These are phyloP conservation scores for Irpex lacteus DNA, from an alignment of 1,284 basidiomycete genomes.

Conservation along the genomic window DNA sequence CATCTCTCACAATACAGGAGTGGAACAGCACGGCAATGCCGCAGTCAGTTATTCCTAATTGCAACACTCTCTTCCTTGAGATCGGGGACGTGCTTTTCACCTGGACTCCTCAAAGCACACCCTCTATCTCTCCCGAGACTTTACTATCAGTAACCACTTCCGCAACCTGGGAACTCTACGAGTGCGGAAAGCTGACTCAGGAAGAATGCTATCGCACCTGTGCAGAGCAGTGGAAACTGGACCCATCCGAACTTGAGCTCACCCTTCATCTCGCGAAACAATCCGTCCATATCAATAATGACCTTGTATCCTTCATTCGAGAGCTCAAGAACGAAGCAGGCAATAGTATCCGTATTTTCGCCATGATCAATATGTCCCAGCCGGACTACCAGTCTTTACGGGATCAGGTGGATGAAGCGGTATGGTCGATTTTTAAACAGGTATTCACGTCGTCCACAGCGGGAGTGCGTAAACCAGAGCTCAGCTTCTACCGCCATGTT, in stretches of 20 bases:
- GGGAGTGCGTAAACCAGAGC: slow-evolving; percentile 51
- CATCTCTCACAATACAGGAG: background rate
- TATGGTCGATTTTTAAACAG: slow-evolving; percentile 48
- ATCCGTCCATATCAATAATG: slow-evolving; percentile 36
- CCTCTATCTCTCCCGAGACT: slow-evolving; percentile 39
- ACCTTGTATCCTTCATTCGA: slow-evolving; percentile 41
- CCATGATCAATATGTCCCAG: slow-evolving; percentile 54
- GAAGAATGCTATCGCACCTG: slow-evolving; percentile 39
- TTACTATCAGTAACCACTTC: slow-evolving; percentile 46
- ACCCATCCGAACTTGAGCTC: slow-evolving; percentile 33
- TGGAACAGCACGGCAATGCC: background rate
- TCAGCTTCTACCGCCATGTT: slow-evolving; percentile 52
- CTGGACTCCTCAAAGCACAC: slow-evolving; percentile 49
- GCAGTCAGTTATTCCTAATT: background rate
- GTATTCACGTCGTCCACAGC: slow-evolving; percentile 45
- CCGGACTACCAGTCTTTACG: slow-evolving; percentile 45
- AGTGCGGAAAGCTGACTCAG: slow-evolving; percentile 43
- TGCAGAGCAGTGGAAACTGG: slow-evolving; percentile 35
- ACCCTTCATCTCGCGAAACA: slow-evolving; percentile 42
- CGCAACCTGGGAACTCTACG: slow-evolving; percentile 54
- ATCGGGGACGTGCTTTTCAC: slow-evolving; percentile 57
- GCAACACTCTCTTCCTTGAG: slow-evolving; percentile 44
- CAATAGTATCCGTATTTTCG: slow-evolving; percentile 41
- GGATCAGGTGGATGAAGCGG: slow-evolving; percentile 30
- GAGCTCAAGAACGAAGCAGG: slow-evolving; percentile 36